Evolutionary conservation across 208 protist species (phyloP), one percentile per base, ranked within the genome.

Genomic region (Wallacemonas sp.): DNA sequence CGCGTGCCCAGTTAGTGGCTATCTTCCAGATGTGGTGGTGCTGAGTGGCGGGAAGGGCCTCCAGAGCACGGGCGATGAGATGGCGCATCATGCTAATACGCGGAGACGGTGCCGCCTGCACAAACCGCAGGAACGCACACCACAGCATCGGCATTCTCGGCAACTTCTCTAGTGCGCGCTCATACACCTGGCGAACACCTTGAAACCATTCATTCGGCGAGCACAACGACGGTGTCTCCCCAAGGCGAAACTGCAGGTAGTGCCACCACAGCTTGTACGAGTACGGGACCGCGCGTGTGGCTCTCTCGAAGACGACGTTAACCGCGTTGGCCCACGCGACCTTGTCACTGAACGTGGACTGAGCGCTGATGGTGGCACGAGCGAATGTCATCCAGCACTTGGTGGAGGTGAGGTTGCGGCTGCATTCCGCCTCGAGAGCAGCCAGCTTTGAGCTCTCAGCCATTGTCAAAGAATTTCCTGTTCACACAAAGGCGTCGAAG

Each of bases 181-280:
- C 87, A 50, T 83, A 93, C 3, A 90, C 60, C 30, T 81, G 74
- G 37, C 89, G 81, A 32, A 93, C 53, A 5, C 65, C 52, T 32
- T 83, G 74, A 68, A 92, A 91, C 79, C 79, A 89, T 41, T 93
- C 86, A 52, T 83, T 74, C 19, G 48, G 15, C 1, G 78, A 67
- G 41, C 78, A 85, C 17, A 91, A 15, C 1, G 64, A 63, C 5
- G 27, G 13, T 1, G 84, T 91, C 4, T 89, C 63, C 1, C 79
- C 68, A n/a, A 68, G 58, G 24, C 89, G 66, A 45, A 85, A 90
- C 22, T 58, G 34, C 41, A 93, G 73, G 50, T 95, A 95, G 26
- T 61, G 65, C 60, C 52, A 72, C 87, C 89, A 95, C 12, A 95
- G 71, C 63, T 93, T 95, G 68, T 91, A 95, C 8, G 89, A 95